Base-by-base conservation (phyloP, 441 rosid species). In the Populus trichocarpa region DNA sequence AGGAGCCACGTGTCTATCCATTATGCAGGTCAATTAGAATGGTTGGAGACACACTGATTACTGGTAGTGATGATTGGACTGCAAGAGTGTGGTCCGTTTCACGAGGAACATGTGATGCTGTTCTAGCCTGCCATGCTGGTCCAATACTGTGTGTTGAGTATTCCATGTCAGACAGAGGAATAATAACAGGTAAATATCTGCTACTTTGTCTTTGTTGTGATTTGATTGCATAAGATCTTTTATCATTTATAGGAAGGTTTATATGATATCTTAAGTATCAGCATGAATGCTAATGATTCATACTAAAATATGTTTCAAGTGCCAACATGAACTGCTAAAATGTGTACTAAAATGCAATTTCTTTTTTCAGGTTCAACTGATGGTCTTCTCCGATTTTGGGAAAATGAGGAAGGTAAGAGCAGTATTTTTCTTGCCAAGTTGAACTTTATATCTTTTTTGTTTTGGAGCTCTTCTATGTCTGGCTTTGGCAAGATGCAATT, bases 41-140 rank as follows among this genome's bases (percentile, higher is more conserved):
- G 99, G 98, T 90, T 26, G 97, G 92, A 53, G 99, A 96, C 78
- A 94, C 98, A 18, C 74, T 96, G 83, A 83, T 96, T 77, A 96
- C 98, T 69, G 99, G 98, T 73, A 90, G 99, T 81, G 99, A 96
- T 87, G 99, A 96, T 82, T 96, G 99, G 99, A 96, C 99, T 2
- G 99, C 99, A 72, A 89, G 99, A 88, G 87, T 96, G 69, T 96
- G 99, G 99, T 92, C 99, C 75, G 90, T 94, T 83, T 88, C 98
- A 74, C 88, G 88, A 83, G 99, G 99, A 80, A 84, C 93, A 63
- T 93, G 98, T 74, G 96, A 94, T 73, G 92, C 94, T 46, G 97
- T 96, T 79, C 89, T 96, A 67, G 98, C 99, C 67, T 94, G 98
- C 84, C 99, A 96, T 84, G 98, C 97, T 75, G 98, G 99, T 71